A percentile compares a stretch with the other conserved stretches of the same genome.
Conservation (phyloP, 2,329 filamentous ascomycete species). For the Curvularia eragrostidis region DNA sequence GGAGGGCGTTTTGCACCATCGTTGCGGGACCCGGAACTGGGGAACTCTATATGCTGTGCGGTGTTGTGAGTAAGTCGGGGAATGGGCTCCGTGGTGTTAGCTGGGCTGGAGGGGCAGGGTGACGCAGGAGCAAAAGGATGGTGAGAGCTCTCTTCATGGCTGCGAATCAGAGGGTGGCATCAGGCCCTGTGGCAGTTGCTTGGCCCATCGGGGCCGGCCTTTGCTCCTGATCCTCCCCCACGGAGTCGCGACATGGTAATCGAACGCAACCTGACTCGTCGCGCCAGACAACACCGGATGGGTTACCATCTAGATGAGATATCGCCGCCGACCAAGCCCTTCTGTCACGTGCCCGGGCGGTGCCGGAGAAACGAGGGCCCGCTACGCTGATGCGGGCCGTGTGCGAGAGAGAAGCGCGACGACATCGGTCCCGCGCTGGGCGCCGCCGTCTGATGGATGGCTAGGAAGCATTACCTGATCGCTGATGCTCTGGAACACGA, state of each 20-base stretch:
- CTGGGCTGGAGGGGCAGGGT: conserved; percentile 3
- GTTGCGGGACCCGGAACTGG: conserved; percentile 6
- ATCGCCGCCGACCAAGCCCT: conserved; percentile 3
- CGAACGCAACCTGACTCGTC: conserved; percentile 21
- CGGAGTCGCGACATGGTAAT: conserved; percentile 26
- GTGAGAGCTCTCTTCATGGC: conserved; percentile 18
- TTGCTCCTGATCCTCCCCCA: conserved; percentile 29
- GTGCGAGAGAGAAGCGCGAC: neutral
- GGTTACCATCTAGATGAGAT: conserved; percentile 8
- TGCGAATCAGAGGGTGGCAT: conserved; percentile 29
- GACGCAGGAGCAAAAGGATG: conserved; percentile 15
- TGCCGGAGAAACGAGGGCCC: conserved; percentile 18
- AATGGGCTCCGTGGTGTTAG: conserved; percentile 3
- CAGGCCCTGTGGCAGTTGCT: conserved; percentile 26
- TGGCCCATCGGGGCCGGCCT: conserved; percentile 29
- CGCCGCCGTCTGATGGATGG: neutral
- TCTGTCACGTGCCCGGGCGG: conserved; percentile 24
- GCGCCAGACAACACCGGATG: conserved; percentile 6
- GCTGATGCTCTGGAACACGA: conserved; percentile 1
- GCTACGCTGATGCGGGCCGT: conserved; percentile 8
- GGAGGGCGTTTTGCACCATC: conserved; percentile 47
- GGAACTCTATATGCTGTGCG: neutral
- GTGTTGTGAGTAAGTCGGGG: neutral
- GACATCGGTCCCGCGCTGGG: conserved; percentile 1
- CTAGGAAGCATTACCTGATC: conserved; percentile 1